A percentile compares a stretch with the other conserved stretches of the same genome.
Evolutionary conservation across 1,284 basidiomycete species (phyloP).

Genomic region (Phaffia rhodozyma): DNA sequence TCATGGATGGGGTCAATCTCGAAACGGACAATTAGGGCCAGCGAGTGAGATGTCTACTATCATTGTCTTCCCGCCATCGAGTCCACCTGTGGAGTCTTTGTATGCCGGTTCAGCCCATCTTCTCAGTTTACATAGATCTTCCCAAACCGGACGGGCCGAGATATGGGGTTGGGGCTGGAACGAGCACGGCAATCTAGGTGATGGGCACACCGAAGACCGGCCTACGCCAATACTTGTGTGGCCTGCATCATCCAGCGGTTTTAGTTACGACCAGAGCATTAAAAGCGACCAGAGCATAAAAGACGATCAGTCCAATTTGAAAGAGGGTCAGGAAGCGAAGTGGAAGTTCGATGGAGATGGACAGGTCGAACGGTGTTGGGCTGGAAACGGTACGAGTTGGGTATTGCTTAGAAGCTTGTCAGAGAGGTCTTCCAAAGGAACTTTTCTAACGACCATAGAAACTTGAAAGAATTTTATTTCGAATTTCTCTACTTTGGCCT

Average conservation of each 20-base stretch:
- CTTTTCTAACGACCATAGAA: too few relatives aligned
- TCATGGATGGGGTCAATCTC: too few relatives aligned
- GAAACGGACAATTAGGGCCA: too few relatives aligned
- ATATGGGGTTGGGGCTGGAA: slow-evolving; percentile 90
- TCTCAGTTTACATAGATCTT: background rate
- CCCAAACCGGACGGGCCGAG: slow-evolving; percentile 26
- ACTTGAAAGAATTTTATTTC: too few relatives aligned
- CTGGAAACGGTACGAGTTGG: slow-evolving; percentile 66
- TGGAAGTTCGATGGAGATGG: slow-evolving; percentile 2
- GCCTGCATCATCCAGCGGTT: slow-evolving; percentile 1
- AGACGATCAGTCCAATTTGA: slow-evolving; percentile 10
- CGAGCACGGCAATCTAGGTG: slow-evolving; percentile 78
- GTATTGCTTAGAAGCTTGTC: slow-evolving; percentile 27
- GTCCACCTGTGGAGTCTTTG: background rate
- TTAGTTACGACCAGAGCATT: background rate
- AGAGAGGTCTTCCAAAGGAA: too few relatives aligned
- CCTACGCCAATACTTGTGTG: slow-evolving; percentile 37
- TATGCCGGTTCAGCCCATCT: slow-evolving; percentile 12
- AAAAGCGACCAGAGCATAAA: slow-evolving; percentile 6
- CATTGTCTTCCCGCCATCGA: background rate
- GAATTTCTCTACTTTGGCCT: too few relatives aligned
- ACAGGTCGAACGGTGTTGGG: slow-evolving; percentile 43
- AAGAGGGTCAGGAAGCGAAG: slow-evolving; percentile 20
- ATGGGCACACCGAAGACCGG: slow-evolving; percentile 43
- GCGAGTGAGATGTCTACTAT: too few relatives aligned